phyloP scores from a whole-genome alignment of 2,329 filamentous ascomycete species.

The Nemania sp. region DNA sequence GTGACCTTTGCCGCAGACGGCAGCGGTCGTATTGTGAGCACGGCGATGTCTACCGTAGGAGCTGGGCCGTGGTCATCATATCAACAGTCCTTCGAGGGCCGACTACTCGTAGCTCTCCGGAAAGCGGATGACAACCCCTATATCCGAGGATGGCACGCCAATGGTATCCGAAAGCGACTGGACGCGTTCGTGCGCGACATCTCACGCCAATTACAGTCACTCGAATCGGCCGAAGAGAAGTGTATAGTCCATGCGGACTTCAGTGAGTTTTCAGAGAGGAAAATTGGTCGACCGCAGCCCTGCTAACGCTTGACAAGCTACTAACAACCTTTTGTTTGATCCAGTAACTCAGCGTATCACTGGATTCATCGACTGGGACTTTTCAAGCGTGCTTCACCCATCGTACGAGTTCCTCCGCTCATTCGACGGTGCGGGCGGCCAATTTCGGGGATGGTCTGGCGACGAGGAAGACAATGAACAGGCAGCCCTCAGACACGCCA shows the following conservation, averaged over 20 bases:
- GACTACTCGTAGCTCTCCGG: slow-evolving; percentile 35
- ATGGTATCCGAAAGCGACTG: slow-evolving; percentile 38
- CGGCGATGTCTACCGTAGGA: slow-evolving; percentile 40
- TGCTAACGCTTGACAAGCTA: slow-evolving; percentile 8
- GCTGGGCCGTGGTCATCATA: slow-evolving; percentile 40
- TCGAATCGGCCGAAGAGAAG: slow-evolving; percentile 30
- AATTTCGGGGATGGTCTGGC: slow-evolving; percentile 16
- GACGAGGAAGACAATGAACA: slow-evolving; percentile 10
- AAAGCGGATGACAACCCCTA: slow-evolving; percentile 36
- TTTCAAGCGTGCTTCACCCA: slow-evolving; percentile 18
- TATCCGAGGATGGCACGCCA: slow-evolving; percentile 41
- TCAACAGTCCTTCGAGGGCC: slow-evolving; percentile 35
- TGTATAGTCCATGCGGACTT: slow-evolving; percentile 40
- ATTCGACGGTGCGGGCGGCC: slow-evolving; percentile 14
- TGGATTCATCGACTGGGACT: slow-evolving; percentile 21
- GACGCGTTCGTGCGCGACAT: slow-evolving; percentile 37
- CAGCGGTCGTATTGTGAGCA: slow-evolving; percentile 39
- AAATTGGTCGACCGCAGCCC: no score
- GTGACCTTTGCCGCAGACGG: slow-evolving; percentile 42
- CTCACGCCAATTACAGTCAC: slow-evolving; percentile 30
- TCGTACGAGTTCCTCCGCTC: slow-evolving; percentile 25
- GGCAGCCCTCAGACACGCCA: slow-evolving; percentile 7
- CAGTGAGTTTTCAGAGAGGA: slow-evolving; percentile 34
- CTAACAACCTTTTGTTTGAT: slow-evolving; percentile 19
- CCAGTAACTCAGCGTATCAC: slow-evolving; percentile 14